Base-by-base conservation (phyloP, 2,329 filamentous ascomycete genomes). In the Aspergillus brasiliensis region DNA sequence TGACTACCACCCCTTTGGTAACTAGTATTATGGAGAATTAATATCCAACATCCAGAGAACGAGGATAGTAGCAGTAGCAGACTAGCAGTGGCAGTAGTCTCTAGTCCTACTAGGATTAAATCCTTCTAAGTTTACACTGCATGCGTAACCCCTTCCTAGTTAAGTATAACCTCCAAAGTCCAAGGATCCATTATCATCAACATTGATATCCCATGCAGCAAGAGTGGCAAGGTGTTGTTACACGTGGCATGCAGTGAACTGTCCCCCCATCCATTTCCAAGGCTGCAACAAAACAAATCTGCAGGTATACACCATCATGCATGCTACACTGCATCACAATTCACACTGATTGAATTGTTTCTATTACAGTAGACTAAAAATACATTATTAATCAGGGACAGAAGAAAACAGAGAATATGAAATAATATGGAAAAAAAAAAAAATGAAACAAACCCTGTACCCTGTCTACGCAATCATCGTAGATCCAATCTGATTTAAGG, bases 161-260 rank as follows among this genome's bases (percentile, higher is more conserved):
- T 8, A 10, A 44, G 40, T 21, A 5, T 44, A 21, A 34, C 31
- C 31, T 34, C 31, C 11, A 31, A 31, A 3, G 8, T 11, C 8
- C 10, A 28, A 28, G 27, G 27, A 28, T 28, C 8, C 27, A 7
- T 28, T 8, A n/a, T 42, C 19, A 19, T 44, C 40, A 21, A 23
- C 40, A 27, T 27, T 23, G 21, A 8, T 23, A 23, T 48, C 21
- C 44, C 21, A 23, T 13, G 21, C 44, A 23, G 21, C 6, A 8
- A 21, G 2, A 27, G 19, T 38, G 25, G 42, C 31, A 28, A 31
- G 55, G 31, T 34, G 31, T 15, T 34, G 31, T 51, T 58, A 58
- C 57, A 54, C 57, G 51, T 58, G 51, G 48, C 58, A 52, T 57
- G 54, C 54, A 60, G 19, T 28, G 34, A 27, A 56, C 19, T 46